Percentiles rank a stretch among this genome's conserved stretches.
Conservation (phyloP, 2,329 filamentous ascomycete species). For the Trichothecium sympodiale region DNA sequence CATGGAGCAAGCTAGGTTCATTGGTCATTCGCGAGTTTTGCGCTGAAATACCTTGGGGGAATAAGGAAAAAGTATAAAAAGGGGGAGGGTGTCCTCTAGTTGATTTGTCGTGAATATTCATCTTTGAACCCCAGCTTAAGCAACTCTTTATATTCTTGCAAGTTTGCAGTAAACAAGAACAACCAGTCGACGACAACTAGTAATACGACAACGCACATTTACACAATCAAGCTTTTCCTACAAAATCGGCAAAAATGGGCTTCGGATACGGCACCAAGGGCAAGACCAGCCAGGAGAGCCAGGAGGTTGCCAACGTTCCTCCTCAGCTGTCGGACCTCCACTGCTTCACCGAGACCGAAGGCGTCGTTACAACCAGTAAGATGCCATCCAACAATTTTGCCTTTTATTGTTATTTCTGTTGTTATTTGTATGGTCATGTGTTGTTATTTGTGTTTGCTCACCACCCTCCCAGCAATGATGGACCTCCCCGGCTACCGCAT, state of each 20-base stretch:
- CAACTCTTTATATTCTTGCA: too few relatives aligned
- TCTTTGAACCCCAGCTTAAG: too few relatives aligned
- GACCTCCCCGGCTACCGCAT: constrained; percentile 51
- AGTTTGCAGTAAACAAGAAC: too few relatives aligned
- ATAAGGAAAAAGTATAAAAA: too few relatives aligned
- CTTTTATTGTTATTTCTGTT: too few relatives aligned
- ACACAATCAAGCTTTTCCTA: neutral
- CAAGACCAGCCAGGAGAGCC: constrained; percentile 12
- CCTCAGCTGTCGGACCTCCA: constrained; percentile 34
- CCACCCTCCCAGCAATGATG: constrained; percentile 36
- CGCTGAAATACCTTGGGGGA: too few relatives aligned
- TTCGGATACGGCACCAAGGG: constrained; percentile 12
- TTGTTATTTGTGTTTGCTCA: constrained; percentile 1
- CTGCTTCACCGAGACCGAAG: constrained; percentile 51
- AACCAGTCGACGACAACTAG: too few relatives aligned
- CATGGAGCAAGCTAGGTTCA: too few relatives aligned
- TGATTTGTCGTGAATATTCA: too few relatives aligned
- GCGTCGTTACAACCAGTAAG: constrained; percentile 45
- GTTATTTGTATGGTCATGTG: neutral
- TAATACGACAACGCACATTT: neutral
- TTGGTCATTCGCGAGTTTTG: too few relatives aligned
- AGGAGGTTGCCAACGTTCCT: constrained; percentile 24
- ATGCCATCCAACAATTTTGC: too few relatives aligned
- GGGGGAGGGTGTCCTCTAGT: too few relatives aligned
- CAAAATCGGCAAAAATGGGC: constrained; percentile 11